Evolutionary conservation across 2,329 filamentous ascomycete genomes (phyloP).

Genomic region (Pseudomassariella vexata): DNA sequence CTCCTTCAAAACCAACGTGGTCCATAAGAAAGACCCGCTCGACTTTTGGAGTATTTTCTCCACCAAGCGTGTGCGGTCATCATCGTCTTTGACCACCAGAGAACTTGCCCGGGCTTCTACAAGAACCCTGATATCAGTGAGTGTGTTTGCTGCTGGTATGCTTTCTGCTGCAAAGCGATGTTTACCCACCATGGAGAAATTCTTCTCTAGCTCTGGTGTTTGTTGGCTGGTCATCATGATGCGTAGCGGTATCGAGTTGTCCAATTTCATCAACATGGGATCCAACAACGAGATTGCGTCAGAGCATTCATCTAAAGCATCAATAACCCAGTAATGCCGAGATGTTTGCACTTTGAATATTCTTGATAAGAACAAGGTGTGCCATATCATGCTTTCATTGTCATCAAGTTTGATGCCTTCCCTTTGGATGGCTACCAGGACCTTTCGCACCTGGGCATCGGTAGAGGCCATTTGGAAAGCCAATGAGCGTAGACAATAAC

Average conservation of each 20-base stretch:
- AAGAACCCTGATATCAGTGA: constrained; percentile 14
- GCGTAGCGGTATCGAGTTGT: constrained; percentile 15
- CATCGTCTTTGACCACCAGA: constrained; percentile 1
- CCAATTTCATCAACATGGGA: constrained; percentile 19
- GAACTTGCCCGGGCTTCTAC: constrained; percentile 7
- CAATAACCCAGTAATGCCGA: constrained; percentile 25
- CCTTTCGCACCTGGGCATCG: constrained; percentile 15
- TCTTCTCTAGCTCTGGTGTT: background rate
- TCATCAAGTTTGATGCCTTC: constrained; percentile 16
- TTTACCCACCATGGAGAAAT: background rate
- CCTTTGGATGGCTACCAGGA: constrained; percentile 14
- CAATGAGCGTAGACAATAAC: constrained; percentile 17
- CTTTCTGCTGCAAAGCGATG: background rate
- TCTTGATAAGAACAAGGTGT: constrained; percentile 22
- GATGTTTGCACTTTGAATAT: constrained; percentile 19
- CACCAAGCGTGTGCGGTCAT: constrained; percentile 11
- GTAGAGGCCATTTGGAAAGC: constrained; percentile 26
- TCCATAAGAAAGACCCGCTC: constrained; percentile 19
- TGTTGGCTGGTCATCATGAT: constrained; percentile 22
- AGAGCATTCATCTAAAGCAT: constrained; percentile 28
- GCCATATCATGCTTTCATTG: constrained; percentile 24
- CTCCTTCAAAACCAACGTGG: no score
- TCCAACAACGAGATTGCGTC: background rate
- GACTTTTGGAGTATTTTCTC: constrained; percentile 15
- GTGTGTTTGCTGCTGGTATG: constrained; percentile 1